These are phyloP conservation scores for Cetradonia linearis DNA, from an alignment of 495 filamentous ascomycete genomes.

Conservation along the genomic window DNA sequence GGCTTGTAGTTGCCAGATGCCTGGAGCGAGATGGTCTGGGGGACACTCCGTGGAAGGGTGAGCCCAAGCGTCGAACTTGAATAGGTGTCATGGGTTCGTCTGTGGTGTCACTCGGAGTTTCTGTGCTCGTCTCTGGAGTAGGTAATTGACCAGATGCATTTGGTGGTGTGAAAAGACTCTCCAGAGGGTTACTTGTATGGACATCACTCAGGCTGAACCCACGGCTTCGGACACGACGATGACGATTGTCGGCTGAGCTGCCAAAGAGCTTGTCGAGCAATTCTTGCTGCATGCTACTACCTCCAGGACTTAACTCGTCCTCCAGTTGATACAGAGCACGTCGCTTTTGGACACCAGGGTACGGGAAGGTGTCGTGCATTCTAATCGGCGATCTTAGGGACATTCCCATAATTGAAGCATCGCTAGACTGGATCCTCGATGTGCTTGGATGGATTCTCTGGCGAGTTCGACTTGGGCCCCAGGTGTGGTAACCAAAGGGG, in stretches of 20 bases:
- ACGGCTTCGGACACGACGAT: constrained; percentile 41
- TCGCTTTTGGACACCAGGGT: constrained; percentile 44
- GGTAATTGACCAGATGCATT: constrained; percentile 7
- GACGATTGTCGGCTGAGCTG: constrained; percentile 38
- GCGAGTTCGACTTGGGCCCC: constrained; percentile 41
- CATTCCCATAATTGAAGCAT: constrained; percentile 35
- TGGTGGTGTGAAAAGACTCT: constrained; percentile 42
- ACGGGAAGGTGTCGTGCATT: constrained; percentile 33
- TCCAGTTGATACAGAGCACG: constrained; percentile 39
- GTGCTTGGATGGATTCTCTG: constrained; percentile 30
- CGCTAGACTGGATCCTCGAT: constrained; percentile 20
- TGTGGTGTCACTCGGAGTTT: neutral
- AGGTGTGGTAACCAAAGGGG: constrained; percentile 48
- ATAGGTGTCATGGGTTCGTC: constrained; percentile 6
- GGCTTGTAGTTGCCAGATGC: constrained; percentile 21
- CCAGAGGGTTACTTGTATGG: constrained; percentile 30
- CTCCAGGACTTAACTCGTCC: constrained; percentile 39
- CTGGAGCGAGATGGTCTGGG: constrained; percentile 20
- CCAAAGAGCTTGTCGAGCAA: constrained; percentile 41
- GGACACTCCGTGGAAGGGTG: constrained; percentile 35
- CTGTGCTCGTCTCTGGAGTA: neutral
- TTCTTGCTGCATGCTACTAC: constrained; percentile 37
- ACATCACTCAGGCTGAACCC: constrained; percentile 41
- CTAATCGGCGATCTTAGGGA: constrained; percentile 40
- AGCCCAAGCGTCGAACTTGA: constrained; percentile 40